These are phyloP conservation scores for Amphichorda felina DNA, from an alignment of 2,329 filamentous ascomycete genomes.

Conservation along the genomic window DNA sequence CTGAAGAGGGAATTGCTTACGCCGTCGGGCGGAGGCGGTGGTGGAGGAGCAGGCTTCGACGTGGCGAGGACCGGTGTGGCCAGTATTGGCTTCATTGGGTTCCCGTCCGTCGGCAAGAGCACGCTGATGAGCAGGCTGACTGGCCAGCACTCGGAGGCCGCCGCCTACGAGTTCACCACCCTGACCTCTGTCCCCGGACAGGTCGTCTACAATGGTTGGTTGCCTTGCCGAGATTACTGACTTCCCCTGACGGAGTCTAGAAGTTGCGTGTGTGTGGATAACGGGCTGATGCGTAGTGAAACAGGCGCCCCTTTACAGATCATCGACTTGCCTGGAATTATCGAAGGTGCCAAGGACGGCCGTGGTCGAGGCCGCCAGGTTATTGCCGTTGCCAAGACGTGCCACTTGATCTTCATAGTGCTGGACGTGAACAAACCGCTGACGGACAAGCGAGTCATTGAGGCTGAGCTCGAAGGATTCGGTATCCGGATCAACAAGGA, in stretches of 20 bases:
- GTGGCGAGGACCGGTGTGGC: slow-evolving; percentile 96
- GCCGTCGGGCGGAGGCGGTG: slow-evolving; percentile 72
- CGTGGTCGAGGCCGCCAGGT: slow-evolving; percentile 96
- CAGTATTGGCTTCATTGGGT: slow-evolving; percentile 94
- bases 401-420: slow-evolving; percentile 97
- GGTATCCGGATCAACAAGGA: slow-evolving; percentile 96
- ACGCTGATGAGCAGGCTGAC: slow-evolving; percentile 92
- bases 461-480: slow-evolving; percentile 90
- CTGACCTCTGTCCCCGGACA: slow-evolving; percentile 95
- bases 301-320: slow-evolving; percentile 87
- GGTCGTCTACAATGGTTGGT: slow-evolving; percentile 75
- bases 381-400: slow-evolving; percentile 97
- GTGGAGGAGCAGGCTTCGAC: slow-evolving; percentile 83
- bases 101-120: slow-evolving; percentile 96
- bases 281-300: background rate
- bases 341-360: slow-evolving; percentile 95
- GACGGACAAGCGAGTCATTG: slow-evolving; percentile 93
- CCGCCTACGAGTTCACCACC: slow-evolving; percentile 97
- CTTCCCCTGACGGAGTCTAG: too few species aligned
- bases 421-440: slow-evolving; percentile 97
- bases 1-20: slow-evolving; percentile 92
- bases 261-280: too few species aligned
- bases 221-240: background rate
- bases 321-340: slow-evolving; percentile 96
- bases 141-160: slow-evolving; percentile 92